Conservation (phyloP, 306 rosid species). For the Fragaria iinumae region DNA sequence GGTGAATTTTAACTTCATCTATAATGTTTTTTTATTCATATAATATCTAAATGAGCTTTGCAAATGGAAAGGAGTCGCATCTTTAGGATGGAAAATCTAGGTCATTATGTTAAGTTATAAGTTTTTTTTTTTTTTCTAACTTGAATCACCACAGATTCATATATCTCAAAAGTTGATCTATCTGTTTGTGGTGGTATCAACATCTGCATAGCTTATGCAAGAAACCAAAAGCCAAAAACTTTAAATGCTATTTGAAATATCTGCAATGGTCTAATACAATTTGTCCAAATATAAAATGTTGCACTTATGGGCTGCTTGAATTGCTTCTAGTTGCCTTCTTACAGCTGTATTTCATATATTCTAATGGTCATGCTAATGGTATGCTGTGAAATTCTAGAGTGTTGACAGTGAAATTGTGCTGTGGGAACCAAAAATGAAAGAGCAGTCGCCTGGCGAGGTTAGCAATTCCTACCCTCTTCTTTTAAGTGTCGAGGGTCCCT, state of each 20-base stretch:
- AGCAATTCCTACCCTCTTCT: constrained; percentile 26
- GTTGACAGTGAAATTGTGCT: constrained; percentile 90
- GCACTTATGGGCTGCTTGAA: neutral
- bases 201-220: neutral
- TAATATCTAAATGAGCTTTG: constrained; percentile 9
- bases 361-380: constrained; percentile 22
- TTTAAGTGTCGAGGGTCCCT: neutral
- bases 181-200: constrained; percentile 2
- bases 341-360: neutral
- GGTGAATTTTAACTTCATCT: constrained; percentile 50
- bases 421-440: constrained; percentile 97
- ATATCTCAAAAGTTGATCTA: neutral
- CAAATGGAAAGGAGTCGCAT: too few species aligned
- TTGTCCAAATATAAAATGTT: neutral
- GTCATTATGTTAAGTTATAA: neutral
- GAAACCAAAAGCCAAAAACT: neutral
- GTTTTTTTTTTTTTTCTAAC: neutral
- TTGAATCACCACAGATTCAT: neutral
- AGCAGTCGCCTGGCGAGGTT: constrained; percentile 95
- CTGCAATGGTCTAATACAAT: neutral
- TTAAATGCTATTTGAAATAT: neutral
- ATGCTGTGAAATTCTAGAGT: constrained; percentile 53
- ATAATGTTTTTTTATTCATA: constrained; percentile 6
- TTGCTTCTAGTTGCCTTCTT: constrained; percentile 4
- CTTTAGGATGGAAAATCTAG: neutral